These are phyloP conservation scores for Trichoderma polysporum DNA, from an alignment of 2,329 filamentous ascomycete species.

Conservation along the genomic window DNA sequence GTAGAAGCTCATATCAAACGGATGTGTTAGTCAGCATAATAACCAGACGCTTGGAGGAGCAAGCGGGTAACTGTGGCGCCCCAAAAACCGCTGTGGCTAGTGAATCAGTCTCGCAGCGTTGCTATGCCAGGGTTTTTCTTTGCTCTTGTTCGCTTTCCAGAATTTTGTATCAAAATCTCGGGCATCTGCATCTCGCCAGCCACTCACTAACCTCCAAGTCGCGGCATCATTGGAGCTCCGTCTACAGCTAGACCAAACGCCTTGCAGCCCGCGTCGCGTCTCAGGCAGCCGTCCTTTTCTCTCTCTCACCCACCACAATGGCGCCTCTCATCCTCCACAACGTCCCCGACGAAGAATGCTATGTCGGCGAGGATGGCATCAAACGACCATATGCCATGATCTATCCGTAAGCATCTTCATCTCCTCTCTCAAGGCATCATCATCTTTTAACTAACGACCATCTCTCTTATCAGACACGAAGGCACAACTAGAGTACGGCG, in stretches of 20 bases:
- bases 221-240: neutral
- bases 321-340: conserved; percentile 67
- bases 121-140: conserved; percentile 10
- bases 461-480: conserved; percentile 39
- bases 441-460: neutral
- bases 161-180: conserved; percentile 1
- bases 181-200: conserved; percentile 7
- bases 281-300: neutral
- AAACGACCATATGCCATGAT: conserved; percentile 66
- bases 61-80: conserved; percentile 11
- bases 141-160: neutral
- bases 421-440: neutral
- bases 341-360: conserved; percentile 67
- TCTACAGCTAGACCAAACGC: neutral
- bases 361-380: conserved; percentile 64
- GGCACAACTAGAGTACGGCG: conserved; percentile 51
- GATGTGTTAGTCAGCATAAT: neutral
- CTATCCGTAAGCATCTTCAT: conserved; percentile 51
- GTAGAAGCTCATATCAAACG: neutral
- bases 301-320: conserved; percentile 44
- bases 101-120: neutral
- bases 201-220: neutral
- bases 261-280: neutral
- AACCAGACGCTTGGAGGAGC: neutral
- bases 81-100: conserved; percentile 1